Base-by-base conservation (phyloP, 768 basidiomycete genomes). In the Leccinum boreale region DNA sequence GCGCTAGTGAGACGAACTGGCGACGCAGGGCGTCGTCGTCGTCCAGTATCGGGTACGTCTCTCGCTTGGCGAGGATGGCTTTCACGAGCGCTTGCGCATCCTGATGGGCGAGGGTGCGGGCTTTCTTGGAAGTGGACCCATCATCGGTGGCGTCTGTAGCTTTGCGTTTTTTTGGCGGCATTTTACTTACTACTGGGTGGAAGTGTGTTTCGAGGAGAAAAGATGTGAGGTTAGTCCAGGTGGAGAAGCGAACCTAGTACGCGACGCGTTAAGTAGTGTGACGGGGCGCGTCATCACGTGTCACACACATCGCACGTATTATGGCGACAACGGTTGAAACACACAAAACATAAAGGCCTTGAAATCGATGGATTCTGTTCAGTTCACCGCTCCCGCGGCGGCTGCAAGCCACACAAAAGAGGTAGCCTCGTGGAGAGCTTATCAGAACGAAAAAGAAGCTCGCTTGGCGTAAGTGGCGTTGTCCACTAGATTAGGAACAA, bases 41-140 rank as follows among this genome's bases (percentile, higher is more conserved):
- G 19, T 70, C 71, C 17, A 77, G 67, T 35, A 81, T 60, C 5
- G 67, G 63, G 51, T 77, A 79, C 23, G 61, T 65, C n/a, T 68
- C 64, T 29, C 67, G 67, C 44, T 77, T 68, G 9, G 69, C 70
- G 50, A 83, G 72, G 58, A 81, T 74, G 5, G 69, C 67, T 52
- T 74, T 68, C 28, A 79, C 65, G 21, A 74, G 71, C 1, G 73
- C 54, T 48, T 70, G 68, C 8, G 74, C 78, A 47, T 75, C 73
- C 21, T 71, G 67, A 26, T 71, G 65, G 35, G 57, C 19, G 3
- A 23, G 5, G 24, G 23, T 55, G 44, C 68, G 72, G 24, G 70
- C 19, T 60, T 70, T 76, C 44, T 78, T 78, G 45, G 61, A 50
- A 4, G 57, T 56, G 23, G 68, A 65, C 21, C 58, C 47, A 35